Base-by-base conservation (phyloP, 2,329 filamentous ascomycete genomes). In the Fusarium pilosicola region DNA sequence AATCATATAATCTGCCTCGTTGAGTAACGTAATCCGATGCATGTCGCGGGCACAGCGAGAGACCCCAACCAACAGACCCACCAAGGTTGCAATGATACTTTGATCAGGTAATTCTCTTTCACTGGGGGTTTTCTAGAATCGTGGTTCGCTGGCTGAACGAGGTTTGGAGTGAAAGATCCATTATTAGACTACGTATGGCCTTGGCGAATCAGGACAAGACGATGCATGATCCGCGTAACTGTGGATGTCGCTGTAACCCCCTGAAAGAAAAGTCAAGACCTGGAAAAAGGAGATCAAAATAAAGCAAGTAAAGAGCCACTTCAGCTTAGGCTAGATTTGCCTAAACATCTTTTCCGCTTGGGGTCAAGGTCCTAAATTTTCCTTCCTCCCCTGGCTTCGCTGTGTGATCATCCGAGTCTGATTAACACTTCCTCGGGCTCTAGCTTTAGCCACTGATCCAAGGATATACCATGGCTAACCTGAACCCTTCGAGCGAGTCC, bases 11-110 rank as follows among this genome's bases (percentile, higher is more conserved):
- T 38, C 20, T 42, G 22, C n/a, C 36, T 15, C n/a, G 30, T 62
- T 39, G 13, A 44, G 48, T 36, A 42, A 32, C 24, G 9, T 38
- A 46, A 24, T 30, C 56, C 65, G 48, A 68, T 68, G 55, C 65
- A 62, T 34, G 15, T 20, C 15, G 5, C 48, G 2, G 64, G 64
- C 65, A 15, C 65, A 68, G 65, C 18, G 15, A 48, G 20, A 14
- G 11, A 11, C 7, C 7, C 22, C 14, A 39, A 55, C 64, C 42
- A 68, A 62, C 55, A 68, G 41, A 44, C 32, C 55, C 39, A 36
- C 62, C 6, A 10, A 24, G 6, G 22, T 51, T 18, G 28, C 22
- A 51, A 0, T 32, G 7, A 24, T 49, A 11, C 5, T 5, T 17
- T 18, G 2, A 32, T 49, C 10, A 5, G 7, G 20, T 18, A 17